These are phyloP conservation scores for Claviceps monticola DNA, from an alignment of 2,329 filamentous ascomycete genomes.

Conservation along the genomic window DNA sequence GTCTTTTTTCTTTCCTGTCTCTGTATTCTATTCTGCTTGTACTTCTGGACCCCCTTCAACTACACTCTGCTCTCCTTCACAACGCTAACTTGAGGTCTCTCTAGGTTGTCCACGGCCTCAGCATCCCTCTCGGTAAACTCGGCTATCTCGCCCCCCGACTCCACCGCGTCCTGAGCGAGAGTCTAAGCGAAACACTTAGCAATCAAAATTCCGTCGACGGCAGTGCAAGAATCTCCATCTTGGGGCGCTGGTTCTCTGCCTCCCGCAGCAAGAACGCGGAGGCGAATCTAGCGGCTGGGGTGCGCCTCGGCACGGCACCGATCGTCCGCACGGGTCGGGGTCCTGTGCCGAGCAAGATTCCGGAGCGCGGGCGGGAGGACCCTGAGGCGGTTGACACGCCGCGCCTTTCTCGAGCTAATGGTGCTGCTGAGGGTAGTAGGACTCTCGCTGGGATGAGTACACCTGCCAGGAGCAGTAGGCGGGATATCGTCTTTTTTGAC, in stretches of 20 bases:
- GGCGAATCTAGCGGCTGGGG: slow-evolving; percentile 1
- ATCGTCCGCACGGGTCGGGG: slow-evolving; percentile 3
- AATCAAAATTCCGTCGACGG: neutral
- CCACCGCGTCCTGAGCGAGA: slow-evolving; percentile 18
- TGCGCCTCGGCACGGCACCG: slow-evolving; percentile 2
- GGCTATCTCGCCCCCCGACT: slow-evolving; percentile 50
- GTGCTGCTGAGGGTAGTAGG: neutral
- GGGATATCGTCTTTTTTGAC: slow-evolving; percentile 5
- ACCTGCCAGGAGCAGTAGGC: neutral
- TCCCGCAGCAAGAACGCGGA: neutral
- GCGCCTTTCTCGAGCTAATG: neutral
- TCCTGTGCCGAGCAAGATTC: slow-evolving; percentile 1
- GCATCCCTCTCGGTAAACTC: slow-evolving; percentile 62
- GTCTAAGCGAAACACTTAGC: slow-evolving; percentile 1
- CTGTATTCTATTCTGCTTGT: neutral
- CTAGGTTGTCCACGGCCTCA: slow-evolving; percentile 64
- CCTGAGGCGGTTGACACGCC: neutral
- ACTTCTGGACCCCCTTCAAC: too few species aligned
- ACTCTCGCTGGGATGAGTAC: neutral
- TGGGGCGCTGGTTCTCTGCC: slow-evolving; percentile 1
- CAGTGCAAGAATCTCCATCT: neutral
- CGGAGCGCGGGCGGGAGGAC: neutral
- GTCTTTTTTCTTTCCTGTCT: neutral
- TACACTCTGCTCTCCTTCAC: neutral
- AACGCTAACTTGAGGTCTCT: neutral